Evolutionary conservation across 106 monocot species (phyloP).

Genomic region (Acorus calamus): DNA sequence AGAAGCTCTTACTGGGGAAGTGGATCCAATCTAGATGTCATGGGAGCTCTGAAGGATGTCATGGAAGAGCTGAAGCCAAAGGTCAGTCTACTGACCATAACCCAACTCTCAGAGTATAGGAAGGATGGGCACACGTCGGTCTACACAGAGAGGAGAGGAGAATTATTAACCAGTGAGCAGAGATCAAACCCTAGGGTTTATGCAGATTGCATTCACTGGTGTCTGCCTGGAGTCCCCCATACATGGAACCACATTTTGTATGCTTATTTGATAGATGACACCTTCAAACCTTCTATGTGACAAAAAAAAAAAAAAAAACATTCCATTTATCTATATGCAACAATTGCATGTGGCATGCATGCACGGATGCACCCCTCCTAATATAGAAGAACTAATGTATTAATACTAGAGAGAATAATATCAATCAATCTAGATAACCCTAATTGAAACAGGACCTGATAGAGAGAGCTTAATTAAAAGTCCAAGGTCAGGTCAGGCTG

Average conservation of each 20-base stretch:
- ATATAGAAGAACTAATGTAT: no score
- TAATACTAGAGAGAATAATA: no score
- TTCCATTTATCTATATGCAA: no score
- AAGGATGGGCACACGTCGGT: conserved; percentile 34
- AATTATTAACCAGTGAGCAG: conserved; percentile 23
- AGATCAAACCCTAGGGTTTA: conserved; percentile 14
- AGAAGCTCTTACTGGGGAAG: conserved; percentile 9
- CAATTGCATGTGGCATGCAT: no score
- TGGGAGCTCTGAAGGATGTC: conserved; percentile 11
- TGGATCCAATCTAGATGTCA: conserved; percentile 20
- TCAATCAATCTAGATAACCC: no score
- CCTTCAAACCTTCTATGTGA: no score
- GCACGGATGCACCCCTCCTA: no score
- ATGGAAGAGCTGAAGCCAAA: conserved; percentile 12
- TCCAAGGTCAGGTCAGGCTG: no score
- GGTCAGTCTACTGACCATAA: conserved; percentile 33
- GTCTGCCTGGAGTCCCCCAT: conserved; percentile 41
- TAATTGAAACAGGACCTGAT: no score
- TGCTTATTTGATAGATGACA: conserved; percentile 17
- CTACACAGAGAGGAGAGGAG: conserved; percentile 30
- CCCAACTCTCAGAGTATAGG: conserved; percentile 23
- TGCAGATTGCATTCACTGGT: conserved; percentile 44
- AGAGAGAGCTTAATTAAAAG: no score
- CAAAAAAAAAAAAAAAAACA: no score
- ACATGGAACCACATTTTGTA: conserved; percentile 43